Percentiles rank a stretch among this genome's conserved stretches.
phyloP scores from a whole-genome alignment of 2,329 filamentous ascomycete genomes.

The Penicillium sp. region DNA sequence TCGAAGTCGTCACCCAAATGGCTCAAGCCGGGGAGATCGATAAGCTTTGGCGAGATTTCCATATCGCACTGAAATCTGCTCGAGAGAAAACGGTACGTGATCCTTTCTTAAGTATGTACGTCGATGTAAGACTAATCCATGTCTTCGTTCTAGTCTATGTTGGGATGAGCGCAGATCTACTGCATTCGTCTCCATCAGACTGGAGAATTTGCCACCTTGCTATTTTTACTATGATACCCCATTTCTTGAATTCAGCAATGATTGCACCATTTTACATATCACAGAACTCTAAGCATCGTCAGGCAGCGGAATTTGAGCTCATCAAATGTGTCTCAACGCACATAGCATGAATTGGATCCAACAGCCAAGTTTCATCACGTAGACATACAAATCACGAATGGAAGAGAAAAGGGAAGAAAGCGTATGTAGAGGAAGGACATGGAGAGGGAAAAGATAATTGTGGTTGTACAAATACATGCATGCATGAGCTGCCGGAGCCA shows the following conservation, averaged over 20 bases:
- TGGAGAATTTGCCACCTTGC: not conserved
- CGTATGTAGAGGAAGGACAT: slow-evolving; percentile 11
- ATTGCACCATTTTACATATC: not conserved
- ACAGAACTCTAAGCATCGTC: not conserved
- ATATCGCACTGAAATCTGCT: slow-evolving; percentile 59
- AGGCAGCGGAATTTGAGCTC: not conserved
- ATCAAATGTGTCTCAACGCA: not conserved
- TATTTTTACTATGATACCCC: not conserved
- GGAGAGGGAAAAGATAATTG: slow-evolving; percentile 22
- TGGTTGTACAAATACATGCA: slow-evolving; percentile 40
- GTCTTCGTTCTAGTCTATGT: slow-evolving; percentile 10
- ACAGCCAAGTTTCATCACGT: slow-evolving; percentile 31
- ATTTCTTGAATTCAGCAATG: not conserved
- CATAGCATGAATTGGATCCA: not conserved
- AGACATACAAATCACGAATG: slow-evolving; percentile 24
- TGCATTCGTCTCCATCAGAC: not conserved
- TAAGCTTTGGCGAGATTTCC: slow-evolving; percentile 65
- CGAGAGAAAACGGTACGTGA: slow-evolving; percentile 48
- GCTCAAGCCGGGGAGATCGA: slow-evolving; percentile 57
- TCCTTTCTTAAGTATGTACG: not conserved
- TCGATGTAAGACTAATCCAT: not conserved
- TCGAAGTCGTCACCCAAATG: slow-evolving; percentile 66
- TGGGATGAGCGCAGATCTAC: slow-evolving; percentile 4
- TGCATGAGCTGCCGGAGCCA: slow-evolving; percentile 34
- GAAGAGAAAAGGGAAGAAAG: slow-evolving; percentile 15